These are phyloP conservation scores for Aspergillus awamori DNA, from an alignment of 2,329 filamentous ascomycete species.

Conservation along the genomic window DNA sequence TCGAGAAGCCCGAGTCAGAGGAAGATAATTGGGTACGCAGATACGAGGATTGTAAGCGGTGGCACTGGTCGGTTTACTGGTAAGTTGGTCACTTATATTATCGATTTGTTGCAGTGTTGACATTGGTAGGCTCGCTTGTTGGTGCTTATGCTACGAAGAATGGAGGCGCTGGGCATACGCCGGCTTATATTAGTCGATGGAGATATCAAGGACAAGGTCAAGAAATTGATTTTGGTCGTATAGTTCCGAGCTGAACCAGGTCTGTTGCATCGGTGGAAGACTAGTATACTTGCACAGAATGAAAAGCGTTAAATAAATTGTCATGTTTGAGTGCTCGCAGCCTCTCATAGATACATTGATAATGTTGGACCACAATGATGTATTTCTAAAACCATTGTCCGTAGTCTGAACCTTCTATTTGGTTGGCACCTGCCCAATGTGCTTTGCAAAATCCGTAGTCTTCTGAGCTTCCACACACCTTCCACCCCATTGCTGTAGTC, in stretches of 20 bases:
- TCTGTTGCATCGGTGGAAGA: background rate
- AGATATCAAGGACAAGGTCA: slow-evolving; percentile 11
- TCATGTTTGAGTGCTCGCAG: no score
- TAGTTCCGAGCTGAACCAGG: slow-evolving; percentile 7
- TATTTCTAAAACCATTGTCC: no score
- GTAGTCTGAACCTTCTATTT: no score
- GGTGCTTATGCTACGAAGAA: slow-evolving; percentile 5
- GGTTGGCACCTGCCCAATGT: background rate
- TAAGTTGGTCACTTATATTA: background rate
- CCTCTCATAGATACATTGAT: no score
- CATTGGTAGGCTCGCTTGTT: background rate
- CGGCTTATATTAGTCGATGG: slow-evolving; percentile 14
- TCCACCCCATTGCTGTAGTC: no score
- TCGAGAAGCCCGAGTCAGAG: background rate
- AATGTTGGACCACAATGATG: no score
- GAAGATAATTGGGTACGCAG: background rate
- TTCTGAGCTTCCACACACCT: no score
- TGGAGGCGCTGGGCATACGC: background rate
- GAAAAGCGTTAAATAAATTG: background rate
- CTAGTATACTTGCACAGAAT: background rate
- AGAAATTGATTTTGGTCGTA: slow-evolving; percentile 7
- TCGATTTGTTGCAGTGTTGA: background rate
- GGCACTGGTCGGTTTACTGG: slow-evolving; percentile 15
- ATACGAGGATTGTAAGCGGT: slow-evolving; percentile 8
- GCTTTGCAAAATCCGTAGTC: background rate